Base-by-base conservation (phyloP, 1,139 yeast genomes). In the Yamadazyma jaroonii region DNA sequence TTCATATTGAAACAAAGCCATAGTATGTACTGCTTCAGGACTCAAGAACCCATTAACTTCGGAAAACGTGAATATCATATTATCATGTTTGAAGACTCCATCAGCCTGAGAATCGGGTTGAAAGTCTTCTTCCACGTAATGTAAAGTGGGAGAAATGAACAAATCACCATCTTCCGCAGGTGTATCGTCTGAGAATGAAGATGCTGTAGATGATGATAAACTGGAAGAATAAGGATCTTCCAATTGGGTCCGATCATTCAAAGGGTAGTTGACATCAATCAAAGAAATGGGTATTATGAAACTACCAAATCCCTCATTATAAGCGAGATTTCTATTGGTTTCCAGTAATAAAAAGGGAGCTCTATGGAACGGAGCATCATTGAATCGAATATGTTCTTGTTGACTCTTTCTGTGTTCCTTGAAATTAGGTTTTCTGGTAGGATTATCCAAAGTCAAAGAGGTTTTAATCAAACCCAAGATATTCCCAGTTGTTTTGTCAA, bases 291-390 rank as follows among this genome's bases (percentile, higher is more conserved):
- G 75, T 0, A 89, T 81, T 10, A 69, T 58, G 11, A 82, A 70
- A n/a, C 78, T 62, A 0, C 83, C 80, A 48, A 59, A 67, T 2
- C 72, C 65, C 15, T 65, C 62, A 10, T 64, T 56, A 49, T 83
- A 85, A 2, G 53, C 52, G 0, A 59, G 54, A 36, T 72, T 69
- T 39, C 79, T 67, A 13, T 64, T 61, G 13, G 73, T 70, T 9
- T 68, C 70, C 8, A 74, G 74, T 12, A 90, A 59, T 26, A 90
- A 57, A 53, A 88, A 89, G 0, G 95, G 82, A 15, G 80, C 67
- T 37, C 98, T 63, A 48, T 86, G 94, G 47, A 78, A 88, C 0
- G 96, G 90, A 0, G 87, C 85, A 63, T 92, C 98, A 51, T 86
- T 85, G 9, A 67, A 49, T 17, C 77, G 64, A 2, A 89, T 64